Conservation (phyloP, 768 basidiomycete species). For the Lactifluus volemus region DNA sequence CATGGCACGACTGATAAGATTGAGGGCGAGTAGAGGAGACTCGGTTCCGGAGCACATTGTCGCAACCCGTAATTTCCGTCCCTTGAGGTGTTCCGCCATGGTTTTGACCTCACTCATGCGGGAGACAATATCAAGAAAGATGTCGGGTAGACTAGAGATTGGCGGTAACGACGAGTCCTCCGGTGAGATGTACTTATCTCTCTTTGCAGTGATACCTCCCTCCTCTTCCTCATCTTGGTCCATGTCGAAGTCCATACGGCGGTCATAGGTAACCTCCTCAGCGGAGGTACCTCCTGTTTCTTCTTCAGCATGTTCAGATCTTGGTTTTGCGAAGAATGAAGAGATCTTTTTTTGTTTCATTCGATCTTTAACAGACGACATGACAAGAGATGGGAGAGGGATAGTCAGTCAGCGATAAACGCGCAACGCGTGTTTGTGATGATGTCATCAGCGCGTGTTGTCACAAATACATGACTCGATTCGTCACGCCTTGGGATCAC, state of each 20-base stretch:
- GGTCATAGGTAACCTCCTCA: background rate
- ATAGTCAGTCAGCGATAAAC: background rate
- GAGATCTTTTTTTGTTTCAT: conserved; percentile 17
- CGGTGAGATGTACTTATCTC: conserved; percentile 34
- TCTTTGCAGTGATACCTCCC: conserved; percentile 27
- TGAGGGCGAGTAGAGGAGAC: conserved; percentile 84
- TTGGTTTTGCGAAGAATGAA: conserved; percentile 7
- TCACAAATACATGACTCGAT: conserved; percentile 9
- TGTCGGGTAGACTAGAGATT: conserved; percentile 58
- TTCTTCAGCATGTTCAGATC: conserved; percentile 6
- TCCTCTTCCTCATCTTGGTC: conserved; percentile 25
- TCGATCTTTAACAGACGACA: conserved; percentile 11
- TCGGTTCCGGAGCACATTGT: conserved; percentile 99
- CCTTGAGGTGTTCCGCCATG: conserved; percentile 57
- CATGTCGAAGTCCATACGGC: background rate
- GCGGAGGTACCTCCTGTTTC: conserved; percentile 7
- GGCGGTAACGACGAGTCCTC: conserved; percentile 69
- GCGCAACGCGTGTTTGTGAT: too few relatives aligned
- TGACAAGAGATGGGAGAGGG: background rate
- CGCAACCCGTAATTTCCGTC: conserved; percentile 83
- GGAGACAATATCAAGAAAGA: conserved; percentile 68
- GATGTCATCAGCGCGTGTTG: background rate
- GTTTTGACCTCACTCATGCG: conserved; percentile 56
- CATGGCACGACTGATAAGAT: conserved; percentile 72
- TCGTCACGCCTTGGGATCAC: background rate